Evolutionary conservation across 805 yeast species (phyloP).

Genomic region (Candida cerambycidarum): DNA sequence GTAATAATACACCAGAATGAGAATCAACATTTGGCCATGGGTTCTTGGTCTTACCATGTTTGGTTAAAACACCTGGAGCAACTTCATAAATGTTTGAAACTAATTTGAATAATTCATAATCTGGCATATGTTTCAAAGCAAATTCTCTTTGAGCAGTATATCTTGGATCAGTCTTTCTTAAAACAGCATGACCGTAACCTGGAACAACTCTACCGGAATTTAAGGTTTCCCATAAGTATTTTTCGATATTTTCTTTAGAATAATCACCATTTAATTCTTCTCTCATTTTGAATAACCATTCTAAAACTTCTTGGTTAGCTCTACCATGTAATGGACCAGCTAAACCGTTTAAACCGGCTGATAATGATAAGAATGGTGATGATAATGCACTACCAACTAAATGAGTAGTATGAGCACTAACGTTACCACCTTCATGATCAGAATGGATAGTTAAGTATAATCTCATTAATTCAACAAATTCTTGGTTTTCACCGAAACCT

Average conservation of each 20-base stretch:
- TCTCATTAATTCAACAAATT: constrained; percentile 70
- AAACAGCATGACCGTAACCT: constrained; percentile 87
- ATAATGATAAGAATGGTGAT: constrained; percentile 70
- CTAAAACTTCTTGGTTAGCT: constrained; percentile 83
- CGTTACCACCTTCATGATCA: constrained; percentile 85
- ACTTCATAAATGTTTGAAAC: constrained; percentile 65
- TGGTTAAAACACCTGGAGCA: constrained; percentile 71
- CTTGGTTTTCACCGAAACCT: constrained; percentile 57
- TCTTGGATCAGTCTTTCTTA: constrained; percentile 81
- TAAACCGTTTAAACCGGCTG: constrained; percentile 79
- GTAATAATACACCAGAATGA: constrained; percentile 73
- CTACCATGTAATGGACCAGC: constrained; percentile 88
- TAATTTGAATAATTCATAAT: constrained; percentile 63
- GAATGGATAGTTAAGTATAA: constrained; percentile 73
- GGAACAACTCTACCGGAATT: constrained; percentile 79
- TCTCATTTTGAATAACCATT: constrained; percentile 67
- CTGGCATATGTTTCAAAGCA: constrained; percentile 59
- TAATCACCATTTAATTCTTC: constrained; percentile 61
- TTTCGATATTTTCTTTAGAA: constrained; percentile 55
- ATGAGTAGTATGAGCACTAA: constrained; percentile 79
- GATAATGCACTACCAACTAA: constrained; percentile 80
- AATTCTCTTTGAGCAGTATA: constrained; percentile 72
- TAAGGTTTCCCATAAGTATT: constrained; percentile 68
- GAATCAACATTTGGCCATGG: constrained; percentile 87
- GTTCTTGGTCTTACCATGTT: constrained; percentile 84